Base-by-base conservation (phyloP, 305 asterid species). In the Fraxinus paxiana region DNA sequence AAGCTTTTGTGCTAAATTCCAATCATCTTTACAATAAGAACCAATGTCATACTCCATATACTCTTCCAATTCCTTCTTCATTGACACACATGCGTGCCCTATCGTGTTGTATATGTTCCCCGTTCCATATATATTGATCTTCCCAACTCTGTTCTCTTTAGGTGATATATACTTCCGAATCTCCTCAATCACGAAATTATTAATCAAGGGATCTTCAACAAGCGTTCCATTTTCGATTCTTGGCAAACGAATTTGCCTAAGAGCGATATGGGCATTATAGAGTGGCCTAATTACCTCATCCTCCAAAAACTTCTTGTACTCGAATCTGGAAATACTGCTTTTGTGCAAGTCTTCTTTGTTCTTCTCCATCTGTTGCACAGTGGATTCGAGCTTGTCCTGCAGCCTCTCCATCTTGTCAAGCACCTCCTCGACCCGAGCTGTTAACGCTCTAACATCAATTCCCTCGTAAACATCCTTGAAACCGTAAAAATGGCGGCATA, bases 31-130 rank as follows among this genome's bases (percentile, higher is more conserved):
- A 69, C 98, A 95, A 51, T 90, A 93, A 3, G 98, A 93, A 5
- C 98, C 98, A 22, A 93, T 90, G 9, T 93, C 97, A 48, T 92
- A 93, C 26, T 92, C 92, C 98, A 95, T 92, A 77, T 90, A 93
- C 85, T 90, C 93, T 84, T 95, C 93, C 85, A 93, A 37, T 69
- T 95, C 97, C 59, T 86, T 89, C 83, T 87, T 93, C 93, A 93
- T 83, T 17, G 54, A 24, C 54, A 83, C 92, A 41, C 98, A 95
- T n/a, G 93, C 85, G 56, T 92, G 98, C 9, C 98, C 98, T 15
- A 93, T 90, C 79, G 98, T 85, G 91, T 85, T 95, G 83, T 90
- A 84, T 2, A 91, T 86, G 82, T 80, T 88, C 79, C 85, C 91
- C 13, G 87, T 79, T 76, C 97, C 94, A 31, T 89, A 95, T 2